Evolutionary conservation across 2,329 filamentous ascomycete species (phyloP).

Genomic region (Penicillium frequentans): DNA sequence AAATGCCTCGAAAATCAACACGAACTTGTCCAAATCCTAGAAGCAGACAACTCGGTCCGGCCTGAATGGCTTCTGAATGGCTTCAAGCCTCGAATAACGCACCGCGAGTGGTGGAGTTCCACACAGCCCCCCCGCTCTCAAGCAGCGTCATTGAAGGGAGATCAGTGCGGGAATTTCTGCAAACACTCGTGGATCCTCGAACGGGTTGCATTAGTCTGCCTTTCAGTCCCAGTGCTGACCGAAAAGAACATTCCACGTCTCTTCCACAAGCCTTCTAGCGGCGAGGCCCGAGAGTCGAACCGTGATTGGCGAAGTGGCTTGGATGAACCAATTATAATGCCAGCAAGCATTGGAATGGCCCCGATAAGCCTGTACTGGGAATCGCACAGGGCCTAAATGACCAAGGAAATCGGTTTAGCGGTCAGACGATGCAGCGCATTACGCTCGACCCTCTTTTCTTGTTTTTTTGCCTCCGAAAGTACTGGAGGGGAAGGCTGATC

Average conservation of each 20-base stretch:
- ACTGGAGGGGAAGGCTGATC: neutral
- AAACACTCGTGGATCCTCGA: constrained; percentile 16
- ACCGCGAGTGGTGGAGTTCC: neutral
- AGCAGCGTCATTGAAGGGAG: constrained; percentile 10
- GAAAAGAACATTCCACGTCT: constrained; percentile 18
- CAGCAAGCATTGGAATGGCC: neutral
- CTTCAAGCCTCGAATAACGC: neutral
- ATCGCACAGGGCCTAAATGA: too few relatives aligned
- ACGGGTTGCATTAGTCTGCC: constrained; percentile 12
- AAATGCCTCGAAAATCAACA: neutral
- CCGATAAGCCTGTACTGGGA: neutral
- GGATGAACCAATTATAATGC: neutral
- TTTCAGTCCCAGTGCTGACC: neutral
- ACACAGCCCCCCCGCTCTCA: constrained; percentile 15
- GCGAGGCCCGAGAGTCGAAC: neutral
- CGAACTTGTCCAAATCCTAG: neutral
- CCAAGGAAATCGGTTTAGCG: constrained; percentile 3
- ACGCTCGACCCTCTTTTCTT: constrained; percentile 1
- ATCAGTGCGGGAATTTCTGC: constrained; percentile 23
- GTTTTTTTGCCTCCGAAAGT: neutral
- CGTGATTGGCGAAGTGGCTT: neutral
- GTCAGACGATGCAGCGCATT: constrained; percentile 9
- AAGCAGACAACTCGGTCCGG: neutral
- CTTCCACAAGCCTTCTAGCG: constrained; percentile 31
- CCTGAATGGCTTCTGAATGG: neutral